phyloP scores from a whole-genome alignment of 108 stramenopile species.

The Skeletonema costatum region DNA sequence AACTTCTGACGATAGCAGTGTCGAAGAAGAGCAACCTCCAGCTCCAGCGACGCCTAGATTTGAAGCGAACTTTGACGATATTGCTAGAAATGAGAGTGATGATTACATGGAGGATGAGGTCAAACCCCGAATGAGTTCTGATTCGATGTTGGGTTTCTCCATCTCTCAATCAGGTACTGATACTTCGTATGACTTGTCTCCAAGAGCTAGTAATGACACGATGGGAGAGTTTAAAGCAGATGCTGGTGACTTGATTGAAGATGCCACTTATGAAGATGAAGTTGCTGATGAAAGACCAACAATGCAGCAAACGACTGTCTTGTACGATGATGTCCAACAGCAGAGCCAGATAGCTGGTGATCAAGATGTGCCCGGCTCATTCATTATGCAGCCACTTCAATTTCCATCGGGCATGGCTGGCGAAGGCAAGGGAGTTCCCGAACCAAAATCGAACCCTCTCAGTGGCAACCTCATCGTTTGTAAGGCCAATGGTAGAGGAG shows the following conservation, averaged over 20 bases:
- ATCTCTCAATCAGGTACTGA: neutral
- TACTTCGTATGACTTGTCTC: neutral
- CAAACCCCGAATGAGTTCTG: neutral
- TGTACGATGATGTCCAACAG: neutral
- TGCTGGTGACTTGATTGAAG: conserved; percentile 3
- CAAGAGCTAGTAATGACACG: neutral
- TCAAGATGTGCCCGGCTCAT: conserved; percentile 24
- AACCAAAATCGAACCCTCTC: conserved; percentile 66
- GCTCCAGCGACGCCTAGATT: neutral
- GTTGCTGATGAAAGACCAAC: neutral
- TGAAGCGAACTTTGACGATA: neutral
- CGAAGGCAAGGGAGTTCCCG: conserved; percentile 10
- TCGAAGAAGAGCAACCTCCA: neutral
- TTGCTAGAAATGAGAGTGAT: neutral
- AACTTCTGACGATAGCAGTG: neutral
- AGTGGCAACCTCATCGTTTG: conserved; percentile 74
- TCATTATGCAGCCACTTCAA: conserved; percentile 16
- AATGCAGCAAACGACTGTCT: neutral
- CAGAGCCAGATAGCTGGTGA: neutral
- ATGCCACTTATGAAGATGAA: conserved; percentile 1
- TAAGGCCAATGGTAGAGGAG: conserved; percentile 21
- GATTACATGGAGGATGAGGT: neutral
- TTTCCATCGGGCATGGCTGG: conserved; percentile 2
- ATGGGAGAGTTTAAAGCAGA: conserved; percentile 1
- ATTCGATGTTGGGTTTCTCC: neutral